These are phyloP conservation scores for Penicillium malachiteum DNA, from an alignment of 495 filamentous ascomycete species.

Conservation along the genomic window DNA sequence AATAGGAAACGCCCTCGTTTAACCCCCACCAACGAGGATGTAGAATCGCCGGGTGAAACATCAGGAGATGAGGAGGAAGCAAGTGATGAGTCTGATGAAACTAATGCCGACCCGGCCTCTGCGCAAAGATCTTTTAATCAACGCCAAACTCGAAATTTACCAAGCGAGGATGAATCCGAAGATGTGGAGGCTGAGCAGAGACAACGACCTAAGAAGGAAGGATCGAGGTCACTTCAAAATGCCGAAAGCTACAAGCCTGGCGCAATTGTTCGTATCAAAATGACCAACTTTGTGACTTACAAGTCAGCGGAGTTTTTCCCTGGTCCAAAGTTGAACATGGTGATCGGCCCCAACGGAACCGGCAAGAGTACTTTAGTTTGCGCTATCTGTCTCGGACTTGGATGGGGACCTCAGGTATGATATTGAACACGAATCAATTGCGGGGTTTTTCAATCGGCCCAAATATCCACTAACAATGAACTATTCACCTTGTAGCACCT, in stretches of 20 bases:
- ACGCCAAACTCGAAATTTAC: background rate
- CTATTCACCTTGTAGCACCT: constrained; percentile 55
- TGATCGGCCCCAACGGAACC: constrained; percentile 96
- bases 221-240: background rate
- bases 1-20: constrained; percentile 38
- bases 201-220: background rate
- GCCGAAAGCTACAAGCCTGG: constrained; percentile 64
- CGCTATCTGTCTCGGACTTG: constrained; percentile 91
- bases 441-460: too few species aligned
- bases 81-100: constrained; percentile 1
- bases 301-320: constrained; percentile 83
- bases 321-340: constrained; percentile 95
- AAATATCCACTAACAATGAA: background rate
- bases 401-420: constrained; percentile 68
- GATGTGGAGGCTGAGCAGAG: background rate
- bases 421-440: background rate
- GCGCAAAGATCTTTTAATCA: background rate
- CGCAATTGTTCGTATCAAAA: constrained; percentile 82
- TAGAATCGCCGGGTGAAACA: background rate
- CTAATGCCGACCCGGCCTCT: constrained; percentile 1
- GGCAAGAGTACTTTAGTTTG: constrained; percentile 98
- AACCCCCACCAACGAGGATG: constrained; percentile 12
- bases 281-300: constrained; percentile 95
- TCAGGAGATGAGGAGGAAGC: background rate
- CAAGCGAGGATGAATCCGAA: background rate